Percentiles rank a stretch among this genome's conserved stretches.
These are phyloP conservation scores for Mycena alexandri DNA, from an alignment of 768 basidiomycete species.

Conservation along the genomic window DNA sequence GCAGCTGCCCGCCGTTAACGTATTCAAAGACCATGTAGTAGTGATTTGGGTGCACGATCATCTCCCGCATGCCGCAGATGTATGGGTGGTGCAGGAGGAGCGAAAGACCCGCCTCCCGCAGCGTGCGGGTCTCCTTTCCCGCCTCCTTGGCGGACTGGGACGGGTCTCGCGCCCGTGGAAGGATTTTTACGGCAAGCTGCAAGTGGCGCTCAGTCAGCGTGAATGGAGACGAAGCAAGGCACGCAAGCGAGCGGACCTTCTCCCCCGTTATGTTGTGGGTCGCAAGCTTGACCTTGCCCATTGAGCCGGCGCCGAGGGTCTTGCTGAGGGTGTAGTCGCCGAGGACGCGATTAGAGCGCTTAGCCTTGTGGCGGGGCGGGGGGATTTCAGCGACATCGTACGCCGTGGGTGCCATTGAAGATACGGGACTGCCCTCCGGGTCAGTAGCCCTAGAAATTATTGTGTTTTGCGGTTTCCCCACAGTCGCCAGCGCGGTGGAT, in stretches of 20 bases:
- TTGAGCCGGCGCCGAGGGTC: constrained; percentile 96
- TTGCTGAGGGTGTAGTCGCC: constrained; percentile 97
- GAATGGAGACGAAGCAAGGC: constrained; percentile 12
- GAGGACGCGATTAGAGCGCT: constrained; percentile 71
- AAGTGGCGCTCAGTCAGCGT: constrained; percentile 9
- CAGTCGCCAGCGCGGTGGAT: no score
- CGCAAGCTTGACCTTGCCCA: constrained; percentile 99
- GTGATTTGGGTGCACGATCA: constrained; percentile 97
- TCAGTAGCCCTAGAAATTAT: no score
- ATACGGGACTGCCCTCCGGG: no score
- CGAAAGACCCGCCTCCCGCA: constrained; percentile 95
- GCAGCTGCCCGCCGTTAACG: constrained; percentile 99
- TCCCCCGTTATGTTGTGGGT: constrained; percentile 90
- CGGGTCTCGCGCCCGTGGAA: constrained; percentile 75
- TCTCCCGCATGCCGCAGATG: constrained; percentile 99
- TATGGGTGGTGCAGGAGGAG: constrained; percentile 98
- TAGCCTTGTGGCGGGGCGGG: constrained; percentile 30
- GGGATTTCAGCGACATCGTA: no score
- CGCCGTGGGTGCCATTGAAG: no score
- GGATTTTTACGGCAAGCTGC: constrained; percentile 99
- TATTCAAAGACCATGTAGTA: constrained; percentile 99
- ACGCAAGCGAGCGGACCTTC: constrained; percentile 75
- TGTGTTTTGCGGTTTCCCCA: no score
- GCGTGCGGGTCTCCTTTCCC: constrained; percentile 95
- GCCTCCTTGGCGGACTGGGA: constrained; percentile 81